A percentile compares a stretch with the other conserved stretches of the same genome.
Conservation (phyloP, 331 rosid genomes). For the Phaseolus coccineus region DNA sequence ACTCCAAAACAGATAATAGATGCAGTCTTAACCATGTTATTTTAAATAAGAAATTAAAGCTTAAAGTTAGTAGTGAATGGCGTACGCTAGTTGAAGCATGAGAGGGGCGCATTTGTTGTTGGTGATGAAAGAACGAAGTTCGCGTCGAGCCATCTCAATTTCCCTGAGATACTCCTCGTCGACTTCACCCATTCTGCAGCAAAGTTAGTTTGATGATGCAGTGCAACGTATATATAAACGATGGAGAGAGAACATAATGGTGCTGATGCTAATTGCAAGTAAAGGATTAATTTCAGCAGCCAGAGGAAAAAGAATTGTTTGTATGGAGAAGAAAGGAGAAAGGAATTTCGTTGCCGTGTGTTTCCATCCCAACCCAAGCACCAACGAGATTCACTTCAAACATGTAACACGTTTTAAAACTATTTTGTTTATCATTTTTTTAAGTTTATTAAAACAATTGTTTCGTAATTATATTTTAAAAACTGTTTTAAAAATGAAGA, state of each 20-base stretch:
- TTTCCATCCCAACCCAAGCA: no score
- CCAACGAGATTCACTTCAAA: background rate
- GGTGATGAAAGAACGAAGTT: background rate
- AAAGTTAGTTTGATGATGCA: background rate
- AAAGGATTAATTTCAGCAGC: background rate
- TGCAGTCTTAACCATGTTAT: no score
- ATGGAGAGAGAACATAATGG: background rate
- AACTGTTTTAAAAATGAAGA: no score
- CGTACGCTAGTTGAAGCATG: constrained; percentile 10
- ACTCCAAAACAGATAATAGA: no score
- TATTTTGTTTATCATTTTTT: no score
- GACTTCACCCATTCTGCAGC: background rate
- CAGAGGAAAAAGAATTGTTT: background rate
- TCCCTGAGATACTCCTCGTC: background rate
- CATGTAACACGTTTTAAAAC: background rate
- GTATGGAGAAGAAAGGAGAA: background rate
- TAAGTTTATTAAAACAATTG: no score
- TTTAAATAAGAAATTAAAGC: background rate
- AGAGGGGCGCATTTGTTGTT: background rate
- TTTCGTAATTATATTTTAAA: no score
- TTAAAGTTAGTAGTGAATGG: background rate
- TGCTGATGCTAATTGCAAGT: background rate
- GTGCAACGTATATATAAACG: background rate
- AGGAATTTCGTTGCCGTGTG: background rate
- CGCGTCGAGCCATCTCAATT: background rate